Evolutionary conservation across 306 rosid species (phyloP).

Genomic region (Acacia melanoxylon): DNA sequence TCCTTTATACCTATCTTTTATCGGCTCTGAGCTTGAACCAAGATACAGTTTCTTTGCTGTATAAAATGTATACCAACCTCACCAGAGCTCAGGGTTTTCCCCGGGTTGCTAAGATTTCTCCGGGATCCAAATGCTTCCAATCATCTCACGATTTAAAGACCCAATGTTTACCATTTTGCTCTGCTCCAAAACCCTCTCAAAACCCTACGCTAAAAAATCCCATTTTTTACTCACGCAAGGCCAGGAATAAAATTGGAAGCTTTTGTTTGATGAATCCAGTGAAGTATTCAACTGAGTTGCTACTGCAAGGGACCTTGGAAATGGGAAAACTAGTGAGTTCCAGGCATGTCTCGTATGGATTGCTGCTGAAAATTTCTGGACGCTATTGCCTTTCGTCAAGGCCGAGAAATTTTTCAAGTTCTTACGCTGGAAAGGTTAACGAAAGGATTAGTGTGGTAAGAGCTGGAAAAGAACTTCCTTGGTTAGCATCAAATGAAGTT

Average conservation of each 20-base stretch:
- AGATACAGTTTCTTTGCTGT: constrained; percentile 7
- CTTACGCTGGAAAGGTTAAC: constrained; percentile 25
- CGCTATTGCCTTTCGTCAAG: constrained; percentile 31
- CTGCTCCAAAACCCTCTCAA: constrained; percentile 41
- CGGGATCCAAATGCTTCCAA: constrained; percentile 54
- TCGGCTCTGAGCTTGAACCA: constrained; percentile 2
- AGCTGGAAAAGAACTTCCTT: constrained; percentile 56
- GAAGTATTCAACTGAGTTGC: constrained; percentile 8
- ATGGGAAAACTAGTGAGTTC: constrained; percentile 28
- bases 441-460: constrained; percentile 28
- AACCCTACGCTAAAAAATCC: constrained; percentile 34
- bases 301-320: constrained; percentile 19
- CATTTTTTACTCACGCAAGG: neutral
- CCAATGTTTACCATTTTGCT: constrained; percentile 41
- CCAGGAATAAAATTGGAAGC: constrained; percentile 26
- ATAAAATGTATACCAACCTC: constrained; percentile 55
- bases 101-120: constrained; percentile 53
- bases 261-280: constrained; percentile 27
- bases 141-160: constrained; percentile 37
- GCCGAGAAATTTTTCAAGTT: constrained; percentile 45
- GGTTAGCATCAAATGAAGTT: constrained; percentile 53
- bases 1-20: neutral
- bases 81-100: constrained; percentile 64
- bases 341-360: constrained; percentile 13
- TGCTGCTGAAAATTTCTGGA: constrained; percentile 39